phyloP scores from a whole-genome alignment of 2,329 filamentous ascomycete genomes.

The Emergomyces pasteurianus region DNA sequence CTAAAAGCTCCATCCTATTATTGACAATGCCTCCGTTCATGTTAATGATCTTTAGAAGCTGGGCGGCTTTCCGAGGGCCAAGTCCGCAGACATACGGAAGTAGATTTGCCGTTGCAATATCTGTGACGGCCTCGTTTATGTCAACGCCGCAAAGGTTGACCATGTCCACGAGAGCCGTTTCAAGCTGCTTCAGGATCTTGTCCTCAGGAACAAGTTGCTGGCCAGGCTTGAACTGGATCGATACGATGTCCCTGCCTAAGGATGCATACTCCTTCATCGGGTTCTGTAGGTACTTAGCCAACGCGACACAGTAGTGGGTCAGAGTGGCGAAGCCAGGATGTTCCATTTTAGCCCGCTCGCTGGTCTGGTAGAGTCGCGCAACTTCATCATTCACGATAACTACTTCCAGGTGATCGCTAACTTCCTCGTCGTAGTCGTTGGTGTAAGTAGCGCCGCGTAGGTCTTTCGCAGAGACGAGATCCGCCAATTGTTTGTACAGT shows the following conservation, averaged over 20 bases:
- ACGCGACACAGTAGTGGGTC: conserved; percentile 76
- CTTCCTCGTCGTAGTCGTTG: conserved; percentile 66
- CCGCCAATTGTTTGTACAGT: conserved; percentile 68
- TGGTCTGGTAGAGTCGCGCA: conserved; percentile 90
- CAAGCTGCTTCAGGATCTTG: conserved; percentile 72
- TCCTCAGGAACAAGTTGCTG: conserved; percentile 82
- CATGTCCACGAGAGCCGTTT: conserved; percentile 97
- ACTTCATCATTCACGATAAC: conserved; percentile 93
- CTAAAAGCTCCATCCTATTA: conserved; percentile 76
- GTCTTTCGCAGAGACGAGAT: conserved; percentile 64
- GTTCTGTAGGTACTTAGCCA: conserved; percentile 87
- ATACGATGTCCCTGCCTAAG: conserved; percentile 74
- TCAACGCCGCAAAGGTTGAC: conserved; percentile 95
- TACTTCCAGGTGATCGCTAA: conserved; percentile 71
- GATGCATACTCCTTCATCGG: conserved; percentile 95
- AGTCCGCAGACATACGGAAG: conserved; percentile 85
- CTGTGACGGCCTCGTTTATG: conserved; percentile 78
- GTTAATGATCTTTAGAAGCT: conserved; percentile 79
- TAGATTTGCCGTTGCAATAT: conserved; percentile 72
- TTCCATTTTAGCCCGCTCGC: conserved; percentile 63
- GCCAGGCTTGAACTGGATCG: conserved; percentile 77
- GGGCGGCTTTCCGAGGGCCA: conserved; percentile 79
- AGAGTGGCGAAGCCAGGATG: conserved; percentile 70
- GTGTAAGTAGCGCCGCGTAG: conserved; percentile 73
- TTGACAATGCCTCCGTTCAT: conserved; percentile 77